Evolutionary conservation across 139 green algal genomes (phyloP).

Genomic region (Coelastrella sp.): DNA sequence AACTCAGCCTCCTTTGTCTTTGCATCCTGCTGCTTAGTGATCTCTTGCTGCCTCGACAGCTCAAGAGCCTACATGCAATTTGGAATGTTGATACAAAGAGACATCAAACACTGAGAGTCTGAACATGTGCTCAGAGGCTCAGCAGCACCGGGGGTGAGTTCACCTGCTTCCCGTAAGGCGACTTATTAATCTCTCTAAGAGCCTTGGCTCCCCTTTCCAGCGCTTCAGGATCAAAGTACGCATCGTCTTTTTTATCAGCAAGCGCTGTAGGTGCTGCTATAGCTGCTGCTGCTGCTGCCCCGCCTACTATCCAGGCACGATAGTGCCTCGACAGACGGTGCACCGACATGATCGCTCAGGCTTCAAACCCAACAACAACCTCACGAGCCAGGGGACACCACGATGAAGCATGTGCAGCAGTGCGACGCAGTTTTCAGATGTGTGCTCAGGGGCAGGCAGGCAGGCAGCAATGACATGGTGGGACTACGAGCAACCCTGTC

Average conservation of each 20-base stretch:
- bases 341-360: slow-evolving; percentile 22
- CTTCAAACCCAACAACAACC: not conserved
- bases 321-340: not conserved
- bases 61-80: slow-evolving; percentile 87
- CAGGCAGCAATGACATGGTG: too few relatives aligned
- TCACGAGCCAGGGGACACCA: not conserved
- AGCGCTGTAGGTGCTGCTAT: not conserved
- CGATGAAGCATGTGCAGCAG: not conserved
- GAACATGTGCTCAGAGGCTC: too few relatives aligned
- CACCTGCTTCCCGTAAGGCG: slow-evolving; percentile 93
- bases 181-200: slow-evolving; percentile 96
- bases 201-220: slow-evolving; percentile 97
- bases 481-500: too few relatives aligned
- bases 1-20: slow-evolving; percentile 83
- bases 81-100: too few relatives aligned
- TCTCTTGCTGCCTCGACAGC: slow-evolving; percentile 90
- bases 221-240: slow-evolving; percentile 94
- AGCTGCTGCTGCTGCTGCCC: slow-evolving; percentile 23
- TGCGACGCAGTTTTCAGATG: too few relatives aligned
- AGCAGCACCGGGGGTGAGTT: too few relatives aligned
- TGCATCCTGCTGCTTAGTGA: slow-evolving; percentile 89
- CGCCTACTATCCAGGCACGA: not conserved
- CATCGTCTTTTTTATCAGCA: slow-evolving; percentile 41
- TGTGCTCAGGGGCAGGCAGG: too few relatives aligned
- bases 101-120: too few relatives aligned